A percentile compares a stretch with the other conserved stretches of the same genome.
Evolutionary conservation across 2,329 filamentous ascomycete genomes (phyloP).

Genomic region (Colletotrichum orbiculare): DNA sequence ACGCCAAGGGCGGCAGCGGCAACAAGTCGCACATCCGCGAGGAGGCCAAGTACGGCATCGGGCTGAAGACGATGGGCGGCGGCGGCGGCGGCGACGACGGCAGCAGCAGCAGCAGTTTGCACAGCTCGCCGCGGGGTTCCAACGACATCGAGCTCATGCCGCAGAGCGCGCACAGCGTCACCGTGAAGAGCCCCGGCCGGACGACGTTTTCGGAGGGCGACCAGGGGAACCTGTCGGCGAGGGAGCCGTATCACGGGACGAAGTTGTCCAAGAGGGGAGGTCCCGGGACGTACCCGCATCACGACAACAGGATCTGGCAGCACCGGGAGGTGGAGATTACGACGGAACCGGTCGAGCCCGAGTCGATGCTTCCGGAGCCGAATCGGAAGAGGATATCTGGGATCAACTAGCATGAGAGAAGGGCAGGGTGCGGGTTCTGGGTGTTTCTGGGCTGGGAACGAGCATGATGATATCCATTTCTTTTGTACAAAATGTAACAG

Average conservation of each 20-base stretch:
- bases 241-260: constrained; percentile 25
- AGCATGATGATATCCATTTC: background rate
- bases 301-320: constrained; percentile 32
- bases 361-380: constrained; percentile 13
- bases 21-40: constrained; percentile 12
- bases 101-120: constrained; percentile 34
- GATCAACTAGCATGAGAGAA: too few relatives aligned
- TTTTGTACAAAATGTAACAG: background rate
- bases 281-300: constrained; percentile 4
- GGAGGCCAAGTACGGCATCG: constrained; percentile 37
- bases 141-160: constrained; percentile 25
- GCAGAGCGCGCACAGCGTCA: constrained; percentile 23
- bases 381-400: constrained; percentile 26
- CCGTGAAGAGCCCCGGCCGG: constrained; percentile 12
- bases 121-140: constrained; percentile 18
- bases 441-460: too few relatives aligned
- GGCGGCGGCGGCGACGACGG: constrained; percentile 34
- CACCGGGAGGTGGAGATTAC: constrained; percentile 33
- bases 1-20: background rate
- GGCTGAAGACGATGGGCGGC: constrained; percentile 36
- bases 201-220: constrained; percentile 1
- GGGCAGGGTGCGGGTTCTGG: too few relatives aligned
- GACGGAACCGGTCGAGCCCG: constrained; percentile 34
- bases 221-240: background rate
- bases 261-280: constrained; percentile 3